Base-by-base conservation (phyloP, 2,329 filamentous ascomycete genomes). In the Trichoderma oligosporum region DNA sequence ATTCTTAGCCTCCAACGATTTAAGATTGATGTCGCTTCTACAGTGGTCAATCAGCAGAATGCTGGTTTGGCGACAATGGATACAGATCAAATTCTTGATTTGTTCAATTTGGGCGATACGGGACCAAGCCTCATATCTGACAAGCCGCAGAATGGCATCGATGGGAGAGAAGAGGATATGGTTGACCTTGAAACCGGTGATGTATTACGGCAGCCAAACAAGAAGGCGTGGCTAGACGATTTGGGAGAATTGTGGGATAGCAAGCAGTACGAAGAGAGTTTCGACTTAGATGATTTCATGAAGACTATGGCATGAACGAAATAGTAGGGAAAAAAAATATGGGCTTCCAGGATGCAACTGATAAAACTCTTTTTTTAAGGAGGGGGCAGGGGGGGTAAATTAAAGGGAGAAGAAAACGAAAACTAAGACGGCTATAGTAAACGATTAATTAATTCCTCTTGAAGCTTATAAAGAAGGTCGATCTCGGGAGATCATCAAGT, bases 11-110 rank as follows among this genome's bases (percentile, higher is more conserved):
- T 99, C 57, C 94, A 99, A 83, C 88, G 94, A 51, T 99, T 99
- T 86, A 99, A 99, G 80, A 96, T 99, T 67, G 94, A 99, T 72
- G 92, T 99, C 18, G 95, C 94, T 39, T 95, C 89, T 51, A 99
- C 95, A 0, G 94, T 99, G 5, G 95, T 99, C 63, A 99, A 99
- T 71, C 94, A 99, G 74, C 94, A 99, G 75, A 99, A 99, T 66
- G 93, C 94, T 1, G 94, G 94, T 1, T 76, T 99, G 1, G 87
- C 79, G 48, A 95, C 91, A 12, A 99, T 99, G 94, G 93, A 97
- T 72, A 99, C 95, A 36, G 94, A 97, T 68, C 92, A 99, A 73
- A 96, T 99, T 60, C 82, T 99, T 3, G 94, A 99, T 68, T 82
- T 99, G 45, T 99, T 99, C 79, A 97, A 88, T 65, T 80, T 99